Evolutionary conservation across 108 stramenopile species (phyloP).

Genomic region (Discostella stelligeroides): DNA sequence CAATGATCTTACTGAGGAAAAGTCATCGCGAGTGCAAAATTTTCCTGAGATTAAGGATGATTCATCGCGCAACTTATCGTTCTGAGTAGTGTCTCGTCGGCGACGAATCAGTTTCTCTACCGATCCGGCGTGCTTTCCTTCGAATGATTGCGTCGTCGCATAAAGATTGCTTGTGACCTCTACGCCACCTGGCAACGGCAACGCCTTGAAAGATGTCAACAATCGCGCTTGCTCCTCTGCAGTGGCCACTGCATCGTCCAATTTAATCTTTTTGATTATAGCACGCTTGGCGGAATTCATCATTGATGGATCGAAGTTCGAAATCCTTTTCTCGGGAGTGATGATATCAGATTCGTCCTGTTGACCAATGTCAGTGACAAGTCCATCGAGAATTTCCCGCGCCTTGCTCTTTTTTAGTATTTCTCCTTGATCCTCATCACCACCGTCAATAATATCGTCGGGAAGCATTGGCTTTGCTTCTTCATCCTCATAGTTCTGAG

Average conservation of each 20-base stretch:
- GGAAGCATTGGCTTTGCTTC: background rate
- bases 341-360: constrained; percentile 8
- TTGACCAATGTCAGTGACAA: constrained; percentile 8
- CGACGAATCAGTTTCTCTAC: constrained; percentile 20
- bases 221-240: constrained; percentile 13
- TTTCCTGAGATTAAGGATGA: constrained; percentile 21
- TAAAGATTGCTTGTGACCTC: constrained; percentile 29
- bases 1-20: constrained; percentile 21
- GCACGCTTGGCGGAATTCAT: constrained; percentile 40
- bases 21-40: constrained; percentile 10
- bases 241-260: constrained; percentile 22
- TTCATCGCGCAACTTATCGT: background rate
- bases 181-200: constrained; percentile 31
- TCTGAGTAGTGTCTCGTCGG: constrained; percentile 3
- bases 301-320: constrained; percentile 18
- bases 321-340: constrained; percentile 9
- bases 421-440: background rate
- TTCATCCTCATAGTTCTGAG: background rate
- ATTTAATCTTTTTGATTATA: constrained; percentile 16
- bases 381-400: constrained; percentile 10
- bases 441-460: background rate
- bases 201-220: constrained; percentile 24
- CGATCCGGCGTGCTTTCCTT: constrained; percentile 29
- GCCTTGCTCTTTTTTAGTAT: constrained; percentile 23
- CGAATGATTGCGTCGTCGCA: constrained; percentile 29